Evolutionary conservation across 768 basidiomycete species (phyloP), one percentile per base, ranked within the genome.

Genomic region (Crassisporium funariophilum): DNA sequence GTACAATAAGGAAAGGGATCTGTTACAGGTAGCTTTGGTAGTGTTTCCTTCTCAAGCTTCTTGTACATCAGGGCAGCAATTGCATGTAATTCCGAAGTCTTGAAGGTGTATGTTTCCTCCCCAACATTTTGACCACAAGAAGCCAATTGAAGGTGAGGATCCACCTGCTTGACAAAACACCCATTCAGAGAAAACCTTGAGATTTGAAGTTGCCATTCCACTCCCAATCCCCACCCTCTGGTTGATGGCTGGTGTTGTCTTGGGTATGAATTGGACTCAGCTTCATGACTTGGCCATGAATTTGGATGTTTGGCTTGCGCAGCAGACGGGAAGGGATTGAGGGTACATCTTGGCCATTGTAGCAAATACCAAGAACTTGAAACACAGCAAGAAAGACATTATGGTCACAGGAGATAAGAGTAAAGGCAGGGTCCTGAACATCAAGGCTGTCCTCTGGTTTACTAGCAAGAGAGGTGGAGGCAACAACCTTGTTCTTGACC

Each of bases 111-210:
- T 29, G 47, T 43, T 13, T 43, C 41, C 29, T 43, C 24, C 15
- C 41, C 41, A n/a, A 25, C 21, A 29, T 43, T 43, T 21, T 24
- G 10, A 27, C 41, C 41, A 27, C 21, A 15, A 19, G 27, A 43
- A 25, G 41, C 41, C 13, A n/a, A 15, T 29, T 31, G 41, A 15
- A n/a, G 25, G 24, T 27, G n/a, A 8, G 61, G 59, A 48, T 60
- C 49, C 1, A 62, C 25, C 2, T 49, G 41, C 10, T 56, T 13
- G 21, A 43, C 25, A 35, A 6, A 59, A 46, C 6, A 59, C 27
- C 11, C 47, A 41, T 43, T 25, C 27, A 17, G 9, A 48, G 33
- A 7, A 41, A 25, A 34, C 17, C 39, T 9, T 17, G 7, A 6
- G 39, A 7, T n/a, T 48, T 29, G 16, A 41, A 35, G 13, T 11